Percentiles rank a stretch among this genome's conserved stretches.
These are phyloP conservation scores for Suillus occidentalis DNA, from an alignment of 768 basidiomycete genomes.

Conservation along the genomic window DNA sequence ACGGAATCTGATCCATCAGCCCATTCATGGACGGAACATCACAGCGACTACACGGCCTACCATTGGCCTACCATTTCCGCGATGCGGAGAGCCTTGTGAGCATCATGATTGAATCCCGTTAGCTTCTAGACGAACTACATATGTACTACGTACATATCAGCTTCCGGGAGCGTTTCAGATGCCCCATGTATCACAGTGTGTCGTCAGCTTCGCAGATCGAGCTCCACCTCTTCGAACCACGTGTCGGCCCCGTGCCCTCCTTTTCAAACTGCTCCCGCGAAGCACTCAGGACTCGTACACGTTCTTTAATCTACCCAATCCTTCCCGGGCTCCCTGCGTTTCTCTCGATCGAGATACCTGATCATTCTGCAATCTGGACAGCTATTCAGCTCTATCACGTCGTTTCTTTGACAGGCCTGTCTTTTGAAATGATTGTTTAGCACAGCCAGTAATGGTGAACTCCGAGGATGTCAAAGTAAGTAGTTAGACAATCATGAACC, in stretches of 20 bases:
- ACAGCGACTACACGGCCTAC: neutral
- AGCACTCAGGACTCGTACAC: neutral
- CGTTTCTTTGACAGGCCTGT: neutral
- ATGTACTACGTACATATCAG: neutral
- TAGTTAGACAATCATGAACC: neutral
- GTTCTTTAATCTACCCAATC: neutral
- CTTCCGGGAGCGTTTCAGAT: neutral
- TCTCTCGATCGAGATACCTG: neutral
- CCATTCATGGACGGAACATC: neutral
- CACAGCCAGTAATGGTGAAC: neutral
- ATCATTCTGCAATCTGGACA: neutral
- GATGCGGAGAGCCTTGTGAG: neutral
- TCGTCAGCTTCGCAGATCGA: neutral
- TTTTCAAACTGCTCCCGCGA: neutral
- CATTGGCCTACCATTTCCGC: neutral
- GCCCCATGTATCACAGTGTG: neutral
- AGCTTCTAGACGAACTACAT: neutral
- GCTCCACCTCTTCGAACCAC: neutral
- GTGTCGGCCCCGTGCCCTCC: neutral
- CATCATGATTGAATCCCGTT: neutral
- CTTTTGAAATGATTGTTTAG: neutral
- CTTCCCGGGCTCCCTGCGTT: neutral
- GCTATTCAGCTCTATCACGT: neutral
- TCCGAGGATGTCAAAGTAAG: neutral
- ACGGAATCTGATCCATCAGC: neutral